Evolutionary conservation across 2,329 filamentous ascomycete genomes (phyloP), one percentile per base, ranked within the genome.

Genomic region (Nannizzia gypsea): DNA sequence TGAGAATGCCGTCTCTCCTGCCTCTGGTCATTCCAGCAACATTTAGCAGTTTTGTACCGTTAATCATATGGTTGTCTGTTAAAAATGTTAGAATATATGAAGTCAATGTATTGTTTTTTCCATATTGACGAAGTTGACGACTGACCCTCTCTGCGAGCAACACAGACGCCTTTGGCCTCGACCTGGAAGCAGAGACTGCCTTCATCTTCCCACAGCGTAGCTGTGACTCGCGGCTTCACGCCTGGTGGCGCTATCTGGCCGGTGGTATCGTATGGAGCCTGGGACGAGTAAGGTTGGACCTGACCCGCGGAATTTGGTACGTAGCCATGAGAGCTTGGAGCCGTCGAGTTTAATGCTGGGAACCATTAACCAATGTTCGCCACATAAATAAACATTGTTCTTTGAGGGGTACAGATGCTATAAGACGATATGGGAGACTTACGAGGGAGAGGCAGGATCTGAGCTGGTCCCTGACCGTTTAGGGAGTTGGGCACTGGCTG

Each of bases 1-100:
- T 99, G 61, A 99, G 76, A 66, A 99, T 97, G 55, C 93, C 93
- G 70, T 99, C 93, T 69, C 93, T 84, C 65, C 93, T 86, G 60
- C 93, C 93, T 72, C 93, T 84, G 13, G 93, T 99, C 93, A 99
- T 99, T 11, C 93, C 92, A 57, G 93, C 93, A 58, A 99, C 93
- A 66, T 99, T 99, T 61, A 97, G 78, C 60, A 99, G 79, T 74
- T 97, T 99, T 0, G 93, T 99, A 17, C 93, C 93, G 69, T 97
- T 99, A 74, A 99, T 96, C 89, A 99, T 96, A 76, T 96, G 90
- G 74, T 96, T 97, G 68, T 96, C 92, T 95, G 64, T 28, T 13
- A 8, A 8, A 36, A 9, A 50, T 3, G 57, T 44, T 31, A 44
- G 36, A 60, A n/a, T 44, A 28, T 26, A n/a, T 13, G 40, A 36